Base-by-base conservation (phyloP, 202 grass and related monocot genomes). In the Zoysia matrella region DNA sequence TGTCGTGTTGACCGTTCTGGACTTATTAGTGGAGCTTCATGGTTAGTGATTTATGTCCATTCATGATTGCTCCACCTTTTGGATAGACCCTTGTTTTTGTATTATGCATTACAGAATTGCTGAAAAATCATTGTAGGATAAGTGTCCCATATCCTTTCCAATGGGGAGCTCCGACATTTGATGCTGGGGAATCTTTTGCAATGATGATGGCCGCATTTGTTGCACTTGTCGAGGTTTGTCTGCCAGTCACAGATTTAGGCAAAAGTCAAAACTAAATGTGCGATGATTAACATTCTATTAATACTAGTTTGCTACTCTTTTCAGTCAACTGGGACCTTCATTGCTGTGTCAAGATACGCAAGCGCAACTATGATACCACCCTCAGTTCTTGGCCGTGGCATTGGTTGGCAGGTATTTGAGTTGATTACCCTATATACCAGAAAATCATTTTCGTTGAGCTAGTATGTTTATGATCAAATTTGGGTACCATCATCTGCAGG, bases 161-260 rank as follows among this genome's bases (percentile, higher is more conserved):
- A 78, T 97, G 91, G 94, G 94, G 94, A 52, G 89, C 87, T 67
- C 94, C 94, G 41, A 92, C 91, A 52, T 97, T 97, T 85, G 89
- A 97, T 90, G 94, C 94, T 5, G 94, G 94, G 22, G 94, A 97
- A 88, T 88, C 82, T 58, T 97, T 97, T 90, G 91, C 94, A 10
- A 97, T 97, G 94, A 97, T 97, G 94, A 79, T 86, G 69, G 91
- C 91, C 46, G 91, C 91, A 69, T 94, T 97, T 61, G 73, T 97
- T 75, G 82, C 86, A 68, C 79, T 97, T 79, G 87, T 97, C 12
- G 94, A 97, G 91, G 94, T 94, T 77, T 71, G 73, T 64, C 22
- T 83, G 40, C 18, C 8, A 36, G 22, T 62, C 22, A 60, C 4
- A 3, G 16, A 9, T 67, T 63, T 84, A 56, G 47, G 6, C 12